phyloP scores from a whole-genome alignment of 2,329 filamentous ascomycete species.

The Reticulascus tulasneorum region DNA sequence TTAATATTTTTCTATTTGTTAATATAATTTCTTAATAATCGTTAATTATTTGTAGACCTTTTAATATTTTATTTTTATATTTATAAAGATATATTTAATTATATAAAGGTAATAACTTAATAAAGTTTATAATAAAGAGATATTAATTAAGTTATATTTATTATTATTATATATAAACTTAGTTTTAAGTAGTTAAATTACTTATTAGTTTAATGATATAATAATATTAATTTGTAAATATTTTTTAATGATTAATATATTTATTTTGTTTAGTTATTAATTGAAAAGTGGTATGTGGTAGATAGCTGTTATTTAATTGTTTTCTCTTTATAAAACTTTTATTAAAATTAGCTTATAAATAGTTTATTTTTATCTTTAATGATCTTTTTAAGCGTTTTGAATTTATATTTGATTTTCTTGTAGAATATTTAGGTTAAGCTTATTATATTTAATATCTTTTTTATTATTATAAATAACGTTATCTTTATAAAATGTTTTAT shows the following conservation, averaged over 20 bases:
- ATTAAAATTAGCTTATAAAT: neutral
- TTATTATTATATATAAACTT: constrained; percentile 10
- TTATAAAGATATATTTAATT: no score
- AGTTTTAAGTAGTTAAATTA: neutral
- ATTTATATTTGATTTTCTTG: neutral
- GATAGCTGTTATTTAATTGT: neutral
- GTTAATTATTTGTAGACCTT: no score
- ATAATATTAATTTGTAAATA: no score
- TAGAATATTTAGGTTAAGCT: no score
- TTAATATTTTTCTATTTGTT: no score
- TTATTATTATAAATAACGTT: neutral
- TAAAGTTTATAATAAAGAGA: constrained; percentile 19
- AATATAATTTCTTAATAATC: no score
- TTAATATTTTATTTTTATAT: no score
- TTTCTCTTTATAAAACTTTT: neutral
- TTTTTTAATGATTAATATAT: neutral
- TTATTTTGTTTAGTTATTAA: neutral
- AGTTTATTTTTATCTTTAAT: neutral
- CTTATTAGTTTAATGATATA: neutral
- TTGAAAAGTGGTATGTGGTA: neutral
- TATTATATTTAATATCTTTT: no score
- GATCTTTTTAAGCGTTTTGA: neutral
- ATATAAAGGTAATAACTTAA: constrained; percentile 15
- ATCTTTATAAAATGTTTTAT: neutral
- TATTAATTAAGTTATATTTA: constrained; percentile 15